Conservation (phyloP, 352 stramenopile genomes). For the Globisporangium lucens region DNA sequence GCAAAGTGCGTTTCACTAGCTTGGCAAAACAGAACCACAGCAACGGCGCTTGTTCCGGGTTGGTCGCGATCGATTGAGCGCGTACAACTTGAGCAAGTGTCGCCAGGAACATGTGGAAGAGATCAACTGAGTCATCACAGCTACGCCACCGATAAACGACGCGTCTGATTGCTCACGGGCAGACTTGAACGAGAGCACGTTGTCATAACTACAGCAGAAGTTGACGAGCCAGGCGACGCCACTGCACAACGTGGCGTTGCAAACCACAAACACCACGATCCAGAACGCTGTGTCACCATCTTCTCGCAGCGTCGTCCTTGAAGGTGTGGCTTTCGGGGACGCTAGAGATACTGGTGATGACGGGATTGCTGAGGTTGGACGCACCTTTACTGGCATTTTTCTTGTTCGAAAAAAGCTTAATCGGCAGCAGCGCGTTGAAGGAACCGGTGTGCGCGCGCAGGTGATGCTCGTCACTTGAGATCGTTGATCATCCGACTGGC, state of each 20-base stretch:
- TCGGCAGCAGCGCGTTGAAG: too few species aligned
- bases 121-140: slow-evolving; percentile 20
- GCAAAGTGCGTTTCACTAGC: not conserved
- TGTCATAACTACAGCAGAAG: slow-evolving; percentile 21
- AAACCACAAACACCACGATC: slow-evolving; percentile 6
- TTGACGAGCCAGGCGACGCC: slow-evolving; percentile 20
- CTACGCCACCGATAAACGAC: slow-evolving; percentile 22
- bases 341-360: too few species aligned
- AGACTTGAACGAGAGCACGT: slow-evolving; percentile 21
- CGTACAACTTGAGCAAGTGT: not conserved
- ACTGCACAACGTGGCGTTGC: slow-evolving; percentile 21
- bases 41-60: not conserved
- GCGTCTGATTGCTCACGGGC: slow-evolving; percentile 25
- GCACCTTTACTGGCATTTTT: too few species aligned
- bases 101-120: slow-evolving; percentile 4
- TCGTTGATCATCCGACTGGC: too few species aligned
- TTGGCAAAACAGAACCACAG: slow-evolving; percentile 9
- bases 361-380: too few species aligned
- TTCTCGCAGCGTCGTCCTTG: not conserved
- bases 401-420: too few species aligned
- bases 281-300: not conserved
- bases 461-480: too few species aligned
- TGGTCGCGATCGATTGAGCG: slow-evolving; percentile 13
- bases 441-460: too few species aligned
- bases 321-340: too few species aligned